These are phyloP conservation scores for Fusarium solani-melongenae DNA, from an alignment of 2,329 filamentous ascomycete genomes.

Conservation along the genomic window DNA sequence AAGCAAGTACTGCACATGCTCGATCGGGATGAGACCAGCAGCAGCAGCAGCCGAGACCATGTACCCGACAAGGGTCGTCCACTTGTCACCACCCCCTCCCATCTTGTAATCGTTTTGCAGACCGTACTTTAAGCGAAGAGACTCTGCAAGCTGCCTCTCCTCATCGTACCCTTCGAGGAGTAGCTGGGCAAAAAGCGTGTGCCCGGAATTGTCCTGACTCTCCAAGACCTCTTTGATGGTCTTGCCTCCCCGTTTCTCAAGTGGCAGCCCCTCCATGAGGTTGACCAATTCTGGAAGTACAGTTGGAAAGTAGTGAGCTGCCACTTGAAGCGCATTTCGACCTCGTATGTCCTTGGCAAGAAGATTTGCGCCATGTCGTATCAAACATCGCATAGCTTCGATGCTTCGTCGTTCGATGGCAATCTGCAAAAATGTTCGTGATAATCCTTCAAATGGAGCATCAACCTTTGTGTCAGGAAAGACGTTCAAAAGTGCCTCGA, in stretches of 20 bases:
- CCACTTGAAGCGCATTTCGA: neutral
- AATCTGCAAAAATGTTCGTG: neutral
- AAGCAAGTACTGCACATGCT: neutral
- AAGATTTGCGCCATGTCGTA: neutral
- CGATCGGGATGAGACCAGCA: neutral
- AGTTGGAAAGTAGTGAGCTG: neutral
- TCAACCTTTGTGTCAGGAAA: neutral
- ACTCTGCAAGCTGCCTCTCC: neutral
- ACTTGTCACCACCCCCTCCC: neutral
- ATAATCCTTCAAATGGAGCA: neutral
- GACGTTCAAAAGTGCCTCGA: neutral
- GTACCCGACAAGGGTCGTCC: neutral
- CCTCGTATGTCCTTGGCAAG: neutral
- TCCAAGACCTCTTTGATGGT: neutral
- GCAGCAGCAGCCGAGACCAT: neutral
- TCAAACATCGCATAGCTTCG: neutral
- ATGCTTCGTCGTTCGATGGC: neutral
- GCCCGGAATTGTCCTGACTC: neutral
- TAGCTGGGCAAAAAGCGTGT: neutral
- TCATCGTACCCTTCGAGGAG: neutral
- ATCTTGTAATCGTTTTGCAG: neutral
- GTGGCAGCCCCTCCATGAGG: neutral
- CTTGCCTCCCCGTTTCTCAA: neutral
- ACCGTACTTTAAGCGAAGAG: neutral
- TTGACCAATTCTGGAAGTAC: neutral